Evolutionary conservation across 192 early-diverging fungal genomes (phyloP), one percentile per base, ranked within the genome.

Genomic region (Umbelopsis sp.): DNA sequence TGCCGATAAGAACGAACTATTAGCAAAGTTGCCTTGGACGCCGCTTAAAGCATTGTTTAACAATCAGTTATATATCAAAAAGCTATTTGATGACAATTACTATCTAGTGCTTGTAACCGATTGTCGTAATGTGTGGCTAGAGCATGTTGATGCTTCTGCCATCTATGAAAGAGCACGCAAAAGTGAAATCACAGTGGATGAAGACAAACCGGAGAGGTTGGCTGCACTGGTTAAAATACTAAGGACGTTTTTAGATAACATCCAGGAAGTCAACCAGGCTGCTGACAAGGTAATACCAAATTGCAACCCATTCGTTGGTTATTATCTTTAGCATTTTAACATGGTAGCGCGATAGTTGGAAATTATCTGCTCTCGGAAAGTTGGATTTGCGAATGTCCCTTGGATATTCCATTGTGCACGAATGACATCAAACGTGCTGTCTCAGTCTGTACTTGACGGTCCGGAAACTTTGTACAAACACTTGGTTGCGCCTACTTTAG

Each of bases 71-170:
- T 30, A 61, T n/a, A 61, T 61, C 30, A 61, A 61, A 61, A 37
- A 35, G 16, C 55, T 61, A 18, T 61, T 61, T 61, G 55, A 30
- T n/a, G 15, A 27, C 16, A 18, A 61, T n/a, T 61, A 61, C 18
- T 61, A 61, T 25, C 55, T 61, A 18, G 30, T 61, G 2, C 30
- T 61, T 18, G 55, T 61, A 1, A 61, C 55, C 1, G 55, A 61
- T 61, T 61, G 27, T n/a, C 55, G 55, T 35, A 61, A 61, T 61
- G 55, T 61, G 12, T 61, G 55, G 55, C 18, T 61, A 6, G 55
- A 61, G 30, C 55, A 61, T 35, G 55, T n/a, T 18, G 13, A 61
- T 18, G 11, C 55, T 33, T 12, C 55, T 16, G 55, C 27, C 12
- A 61, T 61, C 16, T 61, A 61, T 25, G 18, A 27, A 6, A 25